Evolutionary conservation across 2,329 filamentous ascomycete species (phyloP), one percentile per base, ranked within the genome.

Genomic region (Dothidotthia symphoricarpi): DNA sequence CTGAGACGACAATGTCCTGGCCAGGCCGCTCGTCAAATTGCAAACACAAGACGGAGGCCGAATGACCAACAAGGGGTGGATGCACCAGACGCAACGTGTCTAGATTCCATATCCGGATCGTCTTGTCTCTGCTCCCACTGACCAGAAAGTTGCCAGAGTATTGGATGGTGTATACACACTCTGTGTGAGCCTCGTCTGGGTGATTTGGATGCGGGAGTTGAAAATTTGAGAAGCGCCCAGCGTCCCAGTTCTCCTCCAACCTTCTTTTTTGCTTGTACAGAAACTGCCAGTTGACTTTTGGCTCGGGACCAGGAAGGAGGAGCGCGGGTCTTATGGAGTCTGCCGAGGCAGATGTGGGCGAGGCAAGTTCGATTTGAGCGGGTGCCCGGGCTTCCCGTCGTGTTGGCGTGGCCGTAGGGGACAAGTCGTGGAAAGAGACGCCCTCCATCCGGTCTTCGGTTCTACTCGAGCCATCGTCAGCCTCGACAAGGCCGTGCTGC

Each of bases 141-240:
- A 97, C 91, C 8, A 98, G 76, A 64, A 85, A 93, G 47, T 88
- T 83, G 1, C 84, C 77, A 36, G 85, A 85, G 59, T 91, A 95
- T 64, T 98, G 91, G 36, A 98, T 82, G 2, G 88, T 91, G 67
- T 98, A 98, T 10, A 98, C 89, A 64, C 90, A 97, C 61, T 97
- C 91, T 14, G 76, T 77, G 61, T 98, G 93, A 1, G 87, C 88
- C 63, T 97, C 91, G 22, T 86, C 77, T 1, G 82, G 81, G 55
- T 89, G 76, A 25, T 81, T 76, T 0, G 89, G 89, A 57, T 95
- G 88, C 0, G 93, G 93, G 1, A 98, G 77, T 62, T 94, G 88
- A 57, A 97, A 97, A 48, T 90, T 94, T 3, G 76, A 81, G 63
- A 79, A 95, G 41, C 82, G 84, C 3, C 87, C 90, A 14, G 82